These are phyloP conservation scores for Neurospora sp. DNA, from an alignment of 2,329 filamentous ascomycete species.

Conservation along the genomic window DNA sequence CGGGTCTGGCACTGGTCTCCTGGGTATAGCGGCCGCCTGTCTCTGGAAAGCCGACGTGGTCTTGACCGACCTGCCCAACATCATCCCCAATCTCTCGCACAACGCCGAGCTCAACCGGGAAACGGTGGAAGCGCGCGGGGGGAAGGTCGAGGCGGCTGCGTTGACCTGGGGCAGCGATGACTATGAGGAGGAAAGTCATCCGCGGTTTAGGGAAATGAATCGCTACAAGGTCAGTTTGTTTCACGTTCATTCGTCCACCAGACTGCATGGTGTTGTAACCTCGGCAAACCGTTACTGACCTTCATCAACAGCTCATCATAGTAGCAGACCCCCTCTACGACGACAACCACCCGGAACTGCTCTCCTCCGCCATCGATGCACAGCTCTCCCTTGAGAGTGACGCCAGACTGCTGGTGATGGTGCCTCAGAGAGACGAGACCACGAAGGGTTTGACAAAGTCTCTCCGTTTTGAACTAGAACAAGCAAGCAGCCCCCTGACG, in stretches of 20 bases:
- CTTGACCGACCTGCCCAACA: constrained; percentile 76
- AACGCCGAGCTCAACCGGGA: constrained; percentile 59
- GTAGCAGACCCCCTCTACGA: constrained; percentile 85
- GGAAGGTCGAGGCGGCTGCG: constrained; percentile 49
- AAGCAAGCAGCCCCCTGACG: constrained; percentile 36
- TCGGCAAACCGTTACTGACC: constrained; percentile 7
- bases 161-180: constrained; percentile 59
- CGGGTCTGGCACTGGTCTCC: constrained; percentile 82
- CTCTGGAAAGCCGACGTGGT: constrained; percentile 57
- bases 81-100: constrained; percentile 67
- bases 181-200: constrained; percentile 31
- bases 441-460: constrained; percentile 49
- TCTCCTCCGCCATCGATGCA: constrained; percentile 58
- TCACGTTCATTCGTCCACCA: neutral
- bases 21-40: constrained; percentile 74
- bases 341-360: constrained; percentile 64
- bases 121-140: constrained; percentile 43
- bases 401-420: constrained; percentile 66
- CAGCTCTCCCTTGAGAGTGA: constrained; percentile 50
- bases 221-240: constrained; percentile 39
- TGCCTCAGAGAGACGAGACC: constrained; percentile 66
- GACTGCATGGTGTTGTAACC: neutral
- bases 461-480: constrained; percentile 52
- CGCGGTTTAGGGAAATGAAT: constrained; percentile 33
- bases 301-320: constrained; percentile 52